phyloP scores from a whole-genome alignment of 768 basidiomycete species.

The Clavulina sp. region DNA sequence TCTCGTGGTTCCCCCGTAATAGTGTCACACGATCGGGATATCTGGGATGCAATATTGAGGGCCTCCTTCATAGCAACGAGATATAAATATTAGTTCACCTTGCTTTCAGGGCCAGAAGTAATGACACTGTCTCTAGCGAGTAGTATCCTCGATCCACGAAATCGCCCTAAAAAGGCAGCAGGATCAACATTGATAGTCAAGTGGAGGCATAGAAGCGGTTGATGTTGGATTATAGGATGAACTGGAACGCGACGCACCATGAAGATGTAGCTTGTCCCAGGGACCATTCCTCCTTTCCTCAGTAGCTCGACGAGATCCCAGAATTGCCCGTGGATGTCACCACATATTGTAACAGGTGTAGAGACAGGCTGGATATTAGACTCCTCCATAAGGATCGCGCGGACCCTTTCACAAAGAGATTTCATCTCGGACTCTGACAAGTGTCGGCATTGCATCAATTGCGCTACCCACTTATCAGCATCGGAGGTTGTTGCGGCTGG shows the following conservation, averaged over 20 bases:
- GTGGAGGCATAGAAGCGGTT: too few species aligned
- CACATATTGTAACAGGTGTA: conserved; percentile 27
- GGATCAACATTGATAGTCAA: background rate
- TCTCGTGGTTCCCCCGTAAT: conserved; percentile 90
- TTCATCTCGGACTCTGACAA: conserved; percentile 24
- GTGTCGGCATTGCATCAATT: conserved; percentile 23
- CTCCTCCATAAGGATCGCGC: conserved; percentile 24
- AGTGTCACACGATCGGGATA: conserved; percentile 88
- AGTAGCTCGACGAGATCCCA: conserved; percentile 56
- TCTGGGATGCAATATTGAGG: conserved; percentile 24
- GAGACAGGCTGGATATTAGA: conserved; percentile 26
- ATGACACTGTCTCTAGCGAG: conserved; percentile 84
- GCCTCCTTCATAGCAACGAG: background rate
- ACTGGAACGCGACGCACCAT: conserved; percentile 29
- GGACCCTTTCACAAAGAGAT: conserved; percentile 20
- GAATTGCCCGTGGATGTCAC: conserved; percentile 29
- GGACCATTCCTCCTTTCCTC: conserved; percentile 67
- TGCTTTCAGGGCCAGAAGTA: conserved; percentile 78
- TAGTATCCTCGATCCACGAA: conserved; percentile 97
- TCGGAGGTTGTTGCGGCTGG: conserved; percentile 1
- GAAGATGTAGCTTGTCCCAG: conserved; percentile 87
- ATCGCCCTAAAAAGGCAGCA: conserved; percentile 48
- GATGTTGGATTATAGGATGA: conserved; percentile 8
- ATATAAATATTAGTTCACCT: conserved; percentile 28
- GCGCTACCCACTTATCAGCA: conserved; percentile 9